Percentiles rank a stretch among this genome's conserved stretches.
Evolutionary conservation across 2,329 filamentous ascomycete genomes (phyloP).

Genomic region (Penicillium sp.): DNA sequence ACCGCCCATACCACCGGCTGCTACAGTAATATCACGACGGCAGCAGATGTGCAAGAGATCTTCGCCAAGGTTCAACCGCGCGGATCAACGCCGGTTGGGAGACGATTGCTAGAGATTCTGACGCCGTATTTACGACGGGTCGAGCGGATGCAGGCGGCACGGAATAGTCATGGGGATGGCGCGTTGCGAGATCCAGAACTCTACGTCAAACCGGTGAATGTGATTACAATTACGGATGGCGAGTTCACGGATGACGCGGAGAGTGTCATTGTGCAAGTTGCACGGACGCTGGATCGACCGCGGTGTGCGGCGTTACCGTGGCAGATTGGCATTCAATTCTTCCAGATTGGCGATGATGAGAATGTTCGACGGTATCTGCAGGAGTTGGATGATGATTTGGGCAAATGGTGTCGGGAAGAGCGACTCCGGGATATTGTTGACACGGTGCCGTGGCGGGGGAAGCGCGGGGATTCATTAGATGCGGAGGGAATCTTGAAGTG

Average conservation of each 20-base stretch:
- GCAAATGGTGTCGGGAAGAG: constrained; percentile 42
- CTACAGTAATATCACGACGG: constrained; percentile 59
- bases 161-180: constrained; percentile 29
- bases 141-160: constrained; percentile 38
- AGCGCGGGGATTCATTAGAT: constrained; percentile 50
- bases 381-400: constrained; percentile 68
- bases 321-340: constrained; percentile 92
- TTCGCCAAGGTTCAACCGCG: constrained; percentile 62
- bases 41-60: constrained; percentile 57
- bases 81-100: constrained; percentile 69
- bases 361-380: constrained; percentile 60
- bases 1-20: constrained; percentile 43
- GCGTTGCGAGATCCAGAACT: constrained; percentile 19
- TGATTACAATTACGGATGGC: constrained; percentile 92
- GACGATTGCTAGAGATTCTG: constrained; percentile 64
- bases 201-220: constrained; percentile 69
- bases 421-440: constrained; percentile 80
- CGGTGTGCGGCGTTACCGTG: constrained; percentile 62
- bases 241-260: constrained; percentile 73
- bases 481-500: constrained; percentile 72
- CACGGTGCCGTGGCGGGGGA: constrained; percentile 66
- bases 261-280: constrained; percentile 59
- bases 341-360: constrained; percentile 76
- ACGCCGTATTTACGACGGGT: constrained; percentile 61
- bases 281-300: constrained; percentile 60